Evolutionary conservation across 805 yeast genomes (phyloP).

Genomic region (Metschnikowia gelsemii): DNA sequence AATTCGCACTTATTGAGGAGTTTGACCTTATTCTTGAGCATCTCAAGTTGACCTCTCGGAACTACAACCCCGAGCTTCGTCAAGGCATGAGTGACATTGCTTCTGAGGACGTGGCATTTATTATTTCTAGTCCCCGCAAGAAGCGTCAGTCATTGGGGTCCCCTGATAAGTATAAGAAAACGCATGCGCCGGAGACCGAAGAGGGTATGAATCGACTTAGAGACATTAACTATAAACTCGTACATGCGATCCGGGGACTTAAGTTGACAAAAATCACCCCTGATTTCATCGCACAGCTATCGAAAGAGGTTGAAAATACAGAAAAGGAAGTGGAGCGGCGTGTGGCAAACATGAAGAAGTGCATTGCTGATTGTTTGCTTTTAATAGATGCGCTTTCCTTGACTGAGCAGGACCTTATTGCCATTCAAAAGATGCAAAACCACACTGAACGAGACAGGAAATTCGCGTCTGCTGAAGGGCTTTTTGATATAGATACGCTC

Average conservation of each 20-base stretch:
- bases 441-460: neutral
- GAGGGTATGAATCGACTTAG: conserved; percentile 29
- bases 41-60: conserved; percentile 20
- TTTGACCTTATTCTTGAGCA: conserved; percentile 29
- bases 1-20: conserved; percentile 29
- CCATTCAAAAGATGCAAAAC: conserved; percentile 32
- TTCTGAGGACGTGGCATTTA: conserved; percentile 17
- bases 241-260: conserved; percentile 35
- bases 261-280: conserved; percentile 38
- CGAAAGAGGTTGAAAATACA: conserved; percentile 27
- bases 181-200: conserved; percentile 2
- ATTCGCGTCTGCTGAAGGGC: conserved; percentile 22
- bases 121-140: conserved; percentile 22
- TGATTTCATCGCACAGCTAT: conserved; percentile 26
- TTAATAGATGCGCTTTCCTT: conserved; percentile 30
- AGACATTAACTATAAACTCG: conserved; percentile 39
- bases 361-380: conserved; percentile 27
- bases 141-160: conserved; percentile 3
- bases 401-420: conserved; percentile 32
- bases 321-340: conserved; percentile 28
- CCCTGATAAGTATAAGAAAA: neutral
- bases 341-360: conserved; percentile 23
- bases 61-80: conserved; percentile 8
- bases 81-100: conserved; percentile 5
- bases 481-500: conserved; percentile 39